Evolutionary conservation across 495 filamentous ascomycete genomes (phyloP), one percentile per base, ranked within the genome.

Genomic region (Penicillium diatomitis): DNA sequence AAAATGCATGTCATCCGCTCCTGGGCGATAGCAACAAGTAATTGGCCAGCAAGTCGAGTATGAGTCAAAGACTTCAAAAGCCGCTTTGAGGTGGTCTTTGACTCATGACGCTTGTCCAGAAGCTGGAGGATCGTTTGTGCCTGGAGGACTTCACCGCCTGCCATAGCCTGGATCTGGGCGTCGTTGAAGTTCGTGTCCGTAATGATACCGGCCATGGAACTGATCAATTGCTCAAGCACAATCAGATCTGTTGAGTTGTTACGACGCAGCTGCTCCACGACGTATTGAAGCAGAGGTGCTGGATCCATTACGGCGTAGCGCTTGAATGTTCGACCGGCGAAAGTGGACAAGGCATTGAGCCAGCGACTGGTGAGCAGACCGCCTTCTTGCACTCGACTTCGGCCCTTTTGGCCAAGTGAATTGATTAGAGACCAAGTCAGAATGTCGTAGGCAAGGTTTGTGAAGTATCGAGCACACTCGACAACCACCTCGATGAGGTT

Each of bases 401-500:
- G 75, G 51, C 82, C 79, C 57, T 86, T 78, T 48, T 84, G 82
- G 44, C 88, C 83, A 38, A 91, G 73, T 0, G 84, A 81, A 57
- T 81, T 89, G 63, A 95, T 74, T n/a, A 94, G 74, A 36, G 81
- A 80, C 86, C 90, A 95, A 32, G 88, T 86, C 46, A 96, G 75
- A 37, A 96, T 86, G 62, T 99, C 94, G 59, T 95, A 96, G 2
- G 83, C 91, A 30, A 97, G 76, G 46, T 86, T 81, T 2, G 91
- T 95, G 58, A 96, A 96, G 57, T 96, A 95, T 53, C 86, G 84
- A 32, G 86, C 88, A 58, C 88, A 96, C 61, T 95, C 88, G 31
- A 96, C 88, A 44, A 99, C 85, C 6, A 85, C 85, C 49, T 95
- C 88, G 49, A 91, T 90, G 33, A 97, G 76, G 59, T 96, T 96